phyloP scores from a whole-genome alignment of 1,284 basidiomycete genomes.

The Pyrrhoderma noxium region DNA sequence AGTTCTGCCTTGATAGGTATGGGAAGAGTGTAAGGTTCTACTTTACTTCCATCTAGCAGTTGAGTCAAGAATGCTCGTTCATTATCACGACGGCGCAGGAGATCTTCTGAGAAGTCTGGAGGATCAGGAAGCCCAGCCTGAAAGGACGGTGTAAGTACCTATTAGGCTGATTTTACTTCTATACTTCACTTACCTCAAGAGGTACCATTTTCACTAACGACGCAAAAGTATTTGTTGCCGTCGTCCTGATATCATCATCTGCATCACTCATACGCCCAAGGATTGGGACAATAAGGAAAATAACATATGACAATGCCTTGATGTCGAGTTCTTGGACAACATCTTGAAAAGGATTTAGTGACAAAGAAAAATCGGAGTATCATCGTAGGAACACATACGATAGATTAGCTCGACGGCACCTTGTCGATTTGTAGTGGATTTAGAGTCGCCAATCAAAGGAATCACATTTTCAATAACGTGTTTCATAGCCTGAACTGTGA shows the following conservation, averaged over 20 bases:
- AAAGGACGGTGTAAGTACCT: neutral
- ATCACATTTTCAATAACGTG: conserved; percentile 82
- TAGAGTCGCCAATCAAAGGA: conserved; percentile 80
- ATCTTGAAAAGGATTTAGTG: conserved; percentile 42
- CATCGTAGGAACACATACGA: conserved; percentile 47
- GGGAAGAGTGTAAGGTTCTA: conserved; percentile 86
- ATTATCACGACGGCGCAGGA: conserved; percentile 80
- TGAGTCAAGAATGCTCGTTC: conserved; percentile 94
- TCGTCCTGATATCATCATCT: conserved; percentile 85
- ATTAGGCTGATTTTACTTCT: neutral
- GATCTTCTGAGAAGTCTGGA: conserved; percentile 82
- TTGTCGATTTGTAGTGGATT: conserved; percentile 75
- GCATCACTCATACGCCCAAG: conserved; percentile 96
- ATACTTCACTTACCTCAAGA: conserved; percentile 61
- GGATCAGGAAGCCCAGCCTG: conserved; percentile 95
- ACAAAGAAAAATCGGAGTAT: neutral
- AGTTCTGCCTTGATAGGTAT: conserved; percentile 90
- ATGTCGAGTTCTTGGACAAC: conserved; percentile 90
- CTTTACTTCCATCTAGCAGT: conserved; percentile 90
- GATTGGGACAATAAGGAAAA: conserved; percentile 95
- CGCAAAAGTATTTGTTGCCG: conserved; percentile 95
- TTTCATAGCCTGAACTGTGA: conserved; percentile 83
- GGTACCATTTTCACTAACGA: conserved; percentile 99
- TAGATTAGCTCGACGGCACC: conserved; percentile 88
- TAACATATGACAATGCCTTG: conserved; percentile 93